Conservation (phyloP, 805 yeast species). For the Kuraishia molischiana region DNA sequence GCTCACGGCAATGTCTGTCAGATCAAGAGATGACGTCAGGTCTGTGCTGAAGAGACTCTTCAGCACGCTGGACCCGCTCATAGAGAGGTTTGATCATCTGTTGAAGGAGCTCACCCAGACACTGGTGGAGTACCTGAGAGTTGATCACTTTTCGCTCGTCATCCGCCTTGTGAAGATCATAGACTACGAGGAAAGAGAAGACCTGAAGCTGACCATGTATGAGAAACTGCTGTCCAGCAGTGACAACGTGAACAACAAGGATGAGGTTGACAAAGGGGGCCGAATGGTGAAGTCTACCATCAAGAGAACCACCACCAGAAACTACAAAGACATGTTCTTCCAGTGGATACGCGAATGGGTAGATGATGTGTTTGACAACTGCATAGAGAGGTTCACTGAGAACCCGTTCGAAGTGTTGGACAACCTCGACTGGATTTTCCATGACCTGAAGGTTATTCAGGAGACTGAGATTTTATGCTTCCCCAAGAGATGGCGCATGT, state of each 20-base stretch:
- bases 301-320: conserved; percentile 38
- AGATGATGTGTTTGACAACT: conserved; percentile 55
- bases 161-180: conserved; percentile 68
- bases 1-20: conserved; percentile 41
- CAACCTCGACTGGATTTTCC: conserved; percentile 74
- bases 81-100: conserved; percentile 53
- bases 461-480: conserved; percentile 47
- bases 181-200: conserved; percentile 75
- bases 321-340: conserved; percentile 53
- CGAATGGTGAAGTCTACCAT: conserved; percentile 21
- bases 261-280: conserved; percentile 6
- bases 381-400: conserved; percentile 44
- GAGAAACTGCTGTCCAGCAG: conserved; percentile 10
- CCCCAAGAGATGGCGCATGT: conserved; percentile 70
- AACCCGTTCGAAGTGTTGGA: conserved; percentile 45
- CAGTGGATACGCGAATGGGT: conserved; percentile 50
- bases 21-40: conserved; percentile 49
- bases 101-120: conserved; percentile 57
- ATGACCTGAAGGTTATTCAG: conserved; percentile 62
- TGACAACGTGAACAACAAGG: conserved; percentile 4
- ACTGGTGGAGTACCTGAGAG: conserved; percentile 63
- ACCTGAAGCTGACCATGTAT: conserved; percentile 35
- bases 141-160: conserved; percentile 57
- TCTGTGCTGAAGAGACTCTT: conserved; percentile 54
- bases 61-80: conserved; percentile 34